Conservation (phyloP, 2,329 filamentous ascomycete genomes). For the Venturia carpophila region DNA sequence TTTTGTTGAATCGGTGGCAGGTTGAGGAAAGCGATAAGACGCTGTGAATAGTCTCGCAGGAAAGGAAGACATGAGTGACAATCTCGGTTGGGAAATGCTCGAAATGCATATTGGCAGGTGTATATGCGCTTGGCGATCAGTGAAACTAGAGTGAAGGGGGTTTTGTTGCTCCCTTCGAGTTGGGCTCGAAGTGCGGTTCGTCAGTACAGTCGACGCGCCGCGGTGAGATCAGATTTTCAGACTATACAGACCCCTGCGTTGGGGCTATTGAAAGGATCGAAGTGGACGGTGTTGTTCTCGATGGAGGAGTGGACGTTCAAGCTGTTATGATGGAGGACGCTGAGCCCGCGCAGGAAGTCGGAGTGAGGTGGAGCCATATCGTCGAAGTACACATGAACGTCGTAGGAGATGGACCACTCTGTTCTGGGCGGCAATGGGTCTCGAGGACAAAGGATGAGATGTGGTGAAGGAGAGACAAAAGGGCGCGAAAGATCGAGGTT, state of each 20-base stretch:
- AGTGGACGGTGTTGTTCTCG: constrained; percentile 23
- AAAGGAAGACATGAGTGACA: constrained; percentile 49
- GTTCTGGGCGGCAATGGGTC: background rate
- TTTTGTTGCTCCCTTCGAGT: constrained; percentile 3
- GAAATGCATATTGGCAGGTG: constrained; percentile 36
- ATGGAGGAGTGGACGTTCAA: background rate
- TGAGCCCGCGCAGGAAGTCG: constrained; percentile 27
- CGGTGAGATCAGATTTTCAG: constrained; percentile 28
- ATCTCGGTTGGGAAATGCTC: constrained; percentile 51
- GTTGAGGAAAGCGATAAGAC: constrained; percentile 48
- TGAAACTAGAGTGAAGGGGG: background rate
- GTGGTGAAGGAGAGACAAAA: background rate
- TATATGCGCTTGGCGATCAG: background rate
- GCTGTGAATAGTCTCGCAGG: constrained; percentile 44
- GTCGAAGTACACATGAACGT: constrained; percentile 16
- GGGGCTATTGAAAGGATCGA: constrained; percentile 41
- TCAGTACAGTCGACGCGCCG: constrained; percentile 14
- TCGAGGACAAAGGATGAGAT: background rate
- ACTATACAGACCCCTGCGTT: constrained; percentile 44
- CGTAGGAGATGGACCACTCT: background rate
- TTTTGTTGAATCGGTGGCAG: constrained; percentile 46
- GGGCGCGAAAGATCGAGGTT: too few relatives aligned
- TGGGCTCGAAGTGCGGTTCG: background rate
- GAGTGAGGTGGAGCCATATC: constrained; percentile 25
- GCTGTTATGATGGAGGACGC: constrained; percentile 20